phyloP scores from a whole-genome alignment of 495 filamentous ascomycete species.

The Xylaria castorea region DNA sequence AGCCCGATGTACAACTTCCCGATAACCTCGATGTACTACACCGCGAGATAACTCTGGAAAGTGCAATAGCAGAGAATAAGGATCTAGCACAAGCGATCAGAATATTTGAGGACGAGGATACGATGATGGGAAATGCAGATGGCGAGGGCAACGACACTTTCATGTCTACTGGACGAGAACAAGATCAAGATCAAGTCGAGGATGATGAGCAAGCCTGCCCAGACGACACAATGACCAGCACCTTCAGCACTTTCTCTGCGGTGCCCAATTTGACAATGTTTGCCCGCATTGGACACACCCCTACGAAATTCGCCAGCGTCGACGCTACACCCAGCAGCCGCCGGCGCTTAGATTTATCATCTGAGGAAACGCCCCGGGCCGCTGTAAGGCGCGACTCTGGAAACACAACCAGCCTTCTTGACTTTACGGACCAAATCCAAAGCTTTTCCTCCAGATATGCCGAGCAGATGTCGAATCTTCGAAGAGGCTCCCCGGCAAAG shows the following conservation, averaged over 20 bases:
- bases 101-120: conserved; percentile 61
- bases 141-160: conserved; percentile 38
- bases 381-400: conserved; percentile 45
- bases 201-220: conserved; percentile 47
- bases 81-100: conserved; percentile 53
- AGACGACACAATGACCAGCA: conserved; percentile 74
- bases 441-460: conserved; percentile 53
- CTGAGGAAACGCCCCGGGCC: conserved; percentile 65
- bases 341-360: conserved; percentile 41
- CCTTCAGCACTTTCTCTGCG: conserved; percentile 85
- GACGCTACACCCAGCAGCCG: conserved; percentile 40
- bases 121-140: conserved; percentile 36
- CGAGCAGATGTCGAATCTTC: conserved; percentile 38
- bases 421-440: conserved; percentile 82
- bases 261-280: conserved; percentile 90
- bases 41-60: conserved; percentile 49
- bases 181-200: conserved; percentile 31
- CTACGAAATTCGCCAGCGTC: conserved; percentile 50
- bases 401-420: conserved; percentile 75
- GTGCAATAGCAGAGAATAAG: conserved; percentile 50
- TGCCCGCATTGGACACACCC: conserved; percentile 68
- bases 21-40: conserved; percentile 43
- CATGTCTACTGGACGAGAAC: conserved; percentile 31
- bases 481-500: conserved; percentile 28
- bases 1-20: conserved; percentile 43